Percentiles rank a stretch among this genome's conserved stretches.
These are phyloP conservation scores for Chaetoscypha palmicola DNA, from an alignment of 2,329 filamentous ascomycete species.

Conservation along the genomic window DNA sequence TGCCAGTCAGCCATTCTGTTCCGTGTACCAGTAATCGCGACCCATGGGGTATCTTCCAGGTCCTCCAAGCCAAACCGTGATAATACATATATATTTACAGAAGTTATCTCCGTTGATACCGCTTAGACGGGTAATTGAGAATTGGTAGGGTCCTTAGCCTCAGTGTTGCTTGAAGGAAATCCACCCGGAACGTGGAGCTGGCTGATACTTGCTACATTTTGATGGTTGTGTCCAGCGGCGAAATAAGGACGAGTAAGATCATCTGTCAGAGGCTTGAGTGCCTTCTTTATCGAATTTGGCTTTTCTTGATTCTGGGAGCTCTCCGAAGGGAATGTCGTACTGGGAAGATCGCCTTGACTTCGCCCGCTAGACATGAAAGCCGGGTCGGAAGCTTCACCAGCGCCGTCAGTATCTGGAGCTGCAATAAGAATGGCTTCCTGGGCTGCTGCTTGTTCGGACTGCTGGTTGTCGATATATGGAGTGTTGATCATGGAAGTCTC, in stretches of 20 bases:
- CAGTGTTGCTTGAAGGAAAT: constrained; percentile 16
- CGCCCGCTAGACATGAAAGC: constrained; percentile 20
- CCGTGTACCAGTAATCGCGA: no score
- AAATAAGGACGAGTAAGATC: constrained; percentile 18
- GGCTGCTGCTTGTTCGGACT: constrained; percentile 13
- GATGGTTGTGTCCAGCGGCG: constrained; percentile 22
- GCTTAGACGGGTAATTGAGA: not conserved
- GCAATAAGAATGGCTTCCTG: constrained; percentile 16
- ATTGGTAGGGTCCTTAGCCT: not conserved
- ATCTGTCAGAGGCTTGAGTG: constrained; percentile 9
- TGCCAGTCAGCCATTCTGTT: no score
- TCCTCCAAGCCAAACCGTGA: no score
- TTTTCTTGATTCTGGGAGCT: constrained; percentile 7
- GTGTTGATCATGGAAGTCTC: constrained; percentile 24
- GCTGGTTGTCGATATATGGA: constrained; percentile 18
- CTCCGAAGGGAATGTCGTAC: not conserved
- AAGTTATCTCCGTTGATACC: no score
- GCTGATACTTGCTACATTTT: constrained; percentile 24
- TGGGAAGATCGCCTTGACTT: constrained; percentile 15
- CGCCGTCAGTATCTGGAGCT: constrained; percentile 14
- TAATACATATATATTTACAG: no score
- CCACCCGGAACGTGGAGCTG: constrained; percentile 31
- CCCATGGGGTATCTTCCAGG: no score
- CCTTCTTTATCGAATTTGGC: constrained; percentile 10
- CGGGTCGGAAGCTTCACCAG: constrained; percentile 5